These are phyloP conservation scores for Kluyveromyces aestuarii DNA, from an alignment of 805 yeast species.

Conservation along the genomic window DNA sequence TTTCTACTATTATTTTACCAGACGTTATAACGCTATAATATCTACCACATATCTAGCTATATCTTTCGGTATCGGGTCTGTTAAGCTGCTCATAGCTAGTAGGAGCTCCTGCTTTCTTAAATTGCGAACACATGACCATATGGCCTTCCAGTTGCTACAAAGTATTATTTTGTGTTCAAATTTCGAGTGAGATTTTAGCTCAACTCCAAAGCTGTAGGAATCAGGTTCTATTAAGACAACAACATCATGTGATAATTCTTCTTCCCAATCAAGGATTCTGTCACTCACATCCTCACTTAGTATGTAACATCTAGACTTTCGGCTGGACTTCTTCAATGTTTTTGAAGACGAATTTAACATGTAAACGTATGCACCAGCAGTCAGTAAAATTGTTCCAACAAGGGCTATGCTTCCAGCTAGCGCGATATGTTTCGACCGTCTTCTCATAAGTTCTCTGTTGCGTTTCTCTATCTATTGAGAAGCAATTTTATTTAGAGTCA, in stretches of 20 bases:
- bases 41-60: constrained; percentile 22
- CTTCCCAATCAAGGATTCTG: constrained; percentile 11
- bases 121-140: constrained; percentile 49
- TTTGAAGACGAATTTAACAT: not conserved
- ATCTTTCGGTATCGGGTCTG: constrained; percentile 23
- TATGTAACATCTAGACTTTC: constrained; percentile 12
- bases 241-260: constrained; percentile 15
- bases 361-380: not conserved
- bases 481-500: no score
- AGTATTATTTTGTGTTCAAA: constrained; percentile 31
- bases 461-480: not conserved
- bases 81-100: constrained; percentile 21
- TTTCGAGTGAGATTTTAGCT: constrained; percentile 9
- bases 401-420: not conserved
- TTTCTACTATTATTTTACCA: constrained; percentile 38
- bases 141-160: constrained; percentile 40
- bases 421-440: not conserved
- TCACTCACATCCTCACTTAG: constrained; percentile 12
- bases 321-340: not conserved
- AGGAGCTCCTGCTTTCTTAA: constrained; percentile 31
- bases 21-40: constrained; percentile 16
- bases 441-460: not conserved
- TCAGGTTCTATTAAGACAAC: constrained; percentile 31
- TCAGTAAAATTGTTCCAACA: not conserved
- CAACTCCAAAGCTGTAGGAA: not conserved